Evolutionary conservation across 306 rosid species (phyloP), one percentile per base, ranked within the genome.

Genomic region (Cucurbita pepo): DNA sequence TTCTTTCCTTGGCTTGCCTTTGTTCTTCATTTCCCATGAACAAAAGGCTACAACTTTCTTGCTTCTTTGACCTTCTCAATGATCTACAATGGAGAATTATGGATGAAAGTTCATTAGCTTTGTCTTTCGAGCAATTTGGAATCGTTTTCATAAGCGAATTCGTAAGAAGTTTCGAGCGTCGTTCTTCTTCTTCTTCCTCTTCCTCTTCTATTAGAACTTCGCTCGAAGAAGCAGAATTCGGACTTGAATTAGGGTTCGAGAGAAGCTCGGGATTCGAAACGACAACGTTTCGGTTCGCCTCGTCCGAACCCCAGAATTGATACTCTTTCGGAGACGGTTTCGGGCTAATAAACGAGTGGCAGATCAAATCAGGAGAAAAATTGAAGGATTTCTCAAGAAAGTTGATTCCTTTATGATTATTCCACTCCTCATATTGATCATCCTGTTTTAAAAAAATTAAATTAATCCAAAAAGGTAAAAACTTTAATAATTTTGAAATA

Each of bases 211-310:
- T 45, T 75, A 85, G 21, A 6, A 81, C 88, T 71, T 91, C 96
- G 75, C 97, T 91, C 21, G 97, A 88, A 61, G 96, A 91, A 34
- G 97, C 96, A 22, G 96, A 91, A 77, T 91, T 91, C 3, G 97
- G 97, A 64, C 96, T 89, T 0, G 97, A 91, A 76, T 91, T 91
- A 0, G 97, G 96, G 72, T 89, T 91, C 48, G 96, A 91, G 55
- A 91, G 77, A 45, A 91, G 96, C 8, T 87, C 96, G 7, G 97
- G 97, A n/a, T 86, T 91, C 13, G 85, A 86, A 75, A 82, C 83
- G 83, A 85, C 77, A 83, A 79, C 75, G 67, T 83, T 86, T 11
- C n/a, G 74, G 8, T 57, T 81, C 4, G 59, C 65, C 19, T 61
- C 73, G 65, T 89, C 89, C 16, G 83, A 83, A 4, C 75, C 69